Conservation (phyloP, 495 filamentous ascomycete species). For the Pseudotulostoma volvatum region DNA sequence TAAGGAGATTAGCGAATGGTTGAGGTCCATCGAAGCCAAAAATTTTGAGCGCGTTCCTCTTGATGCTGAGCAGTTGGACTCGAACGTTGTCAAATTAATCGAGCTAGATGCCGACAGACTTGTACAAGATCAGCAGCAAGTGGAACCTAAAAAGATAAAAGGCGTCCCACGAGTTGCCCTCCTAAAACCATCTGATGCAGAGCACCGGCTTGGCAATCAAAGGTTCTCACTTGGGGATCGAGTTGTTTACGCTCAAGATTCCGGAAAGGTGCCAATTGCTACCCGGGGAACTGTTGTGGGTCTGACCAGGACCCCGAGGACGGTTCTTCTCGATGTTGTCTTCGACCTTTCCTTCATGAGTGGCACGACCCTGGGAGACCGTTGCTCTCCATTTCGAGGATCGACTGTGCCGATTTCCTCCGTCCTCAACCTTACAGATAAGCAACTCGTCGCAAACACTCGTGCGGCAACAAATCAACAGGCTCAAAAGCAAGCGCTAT, state of each 20-base stretch:
- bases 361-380: conserved; percentile 71
- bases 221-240: conserved; percentile 75
- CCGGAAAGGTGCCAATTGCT: conserved; percentile 88
- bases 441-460: conserved; percentile 62
- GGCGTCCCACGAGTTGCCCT: conserved; percentile 74
- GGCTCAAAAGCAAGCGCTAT: conserved; percentile 28
- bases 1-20: conserved; percentile 77
- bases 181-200: conserved; percentile 79
- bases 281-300: conserved; percentile 84
- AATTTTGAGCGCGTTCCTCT: conserved; percentile 85
- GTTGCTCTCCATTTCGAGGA: conserved; percentile 91
- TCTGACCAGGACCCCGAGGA: conserved; percentile 67
- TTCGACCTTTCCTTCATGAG: conserved; percentile 95
- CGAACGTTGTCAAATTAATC: conserved; percentile 67
- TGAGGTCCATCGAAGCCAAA: conserved; percentile 78
- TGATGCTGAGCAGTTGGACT: conserved; percentile 91
- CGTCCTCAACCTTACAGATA: conserved; percentile 72
- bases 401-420: conserved; percentile 73
- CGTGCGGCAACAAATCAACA: conserved; percentile 50
- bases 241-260: conserved; percentile 80
- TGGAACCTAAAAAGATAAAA: conserved; percentile 41
- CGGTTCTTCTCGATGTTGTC: conserved; percentile 73
- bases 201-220: conserved; percentile 77
- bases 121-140: conserved; percentile 32
- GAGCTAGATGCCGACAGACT: conserved; percentile 56